phyloP scores from a whole-genome alignment of 2,329 filamentous ascomycete genomes.

The Colletotrichum agaves region DNA sequence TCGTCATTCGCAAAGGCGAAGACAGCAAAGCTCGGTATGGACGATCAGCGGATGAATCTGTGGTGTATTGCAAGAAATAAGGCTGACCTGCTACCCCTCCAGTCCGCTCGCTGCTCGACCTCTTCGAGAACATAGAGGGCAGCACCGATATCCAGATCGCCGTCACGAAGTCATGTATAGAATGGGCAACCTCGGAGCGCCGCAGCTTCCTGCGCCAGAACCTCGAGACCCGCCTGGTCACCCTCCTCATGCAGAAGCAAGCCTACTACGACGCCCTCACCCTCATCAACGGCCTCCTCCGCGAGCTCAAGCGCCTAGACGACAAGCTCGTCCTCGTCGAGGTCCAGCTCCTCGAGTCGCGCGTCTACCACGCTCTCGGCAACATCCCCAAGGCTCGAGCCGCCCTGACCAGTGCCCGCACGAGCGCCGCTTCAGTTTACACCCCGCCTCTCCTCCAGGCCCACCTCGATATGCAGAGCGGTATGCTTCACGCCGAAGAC shows the following conservation, averaged over 20 bases:
- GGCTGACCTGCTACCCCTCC: conserved; percentile 22
- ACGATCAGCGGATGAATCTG: neutral
- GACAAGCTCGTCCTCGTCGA: conserved; percentile 98
- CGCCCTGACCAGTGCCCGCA: conserved; percentile 92
- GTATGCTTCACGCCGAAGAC: conserved; percentile 98
- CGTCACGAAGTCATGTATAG: conserved; percentile 99
- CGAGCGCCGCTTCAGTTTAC: conserved; percentile 96
- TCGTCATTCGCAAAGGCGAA: conserved; percentile 99
- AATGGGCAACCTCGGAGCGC: conserved; percentile 96
- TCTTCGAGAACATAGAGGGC: conserved; percentile 93
- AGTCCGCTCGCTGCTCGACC: conserved; percentile 97
- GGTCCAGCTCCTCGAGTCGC: conserved; percentile 95
- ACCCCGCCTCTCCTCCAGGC: conserved; percentile 95
- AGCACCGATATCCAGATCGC: conserved; percentile 93
- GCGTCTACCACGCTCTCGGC: conserved; percentile 96
- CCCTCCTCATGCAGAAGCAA: conserved; percentile 96
- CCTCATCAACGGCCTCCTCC: conserved; percentile 94
- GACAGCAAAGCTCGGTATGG: conserved; percentile 93
- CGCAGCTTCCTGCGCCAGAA: conserved; percentile 97
- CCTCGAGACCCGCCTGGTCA: conserved; percentile 91
- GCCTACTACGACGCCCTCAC: conserved; percentile 97
- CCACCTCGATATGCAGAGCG: conserved; percentile 98
- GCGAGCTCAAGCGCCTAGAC: conserved; percentile 96
- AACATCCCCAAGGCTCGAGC: conserved; percentile 97
- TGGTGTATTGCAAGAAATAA: neutral